phyloP scores from a whole-genome alignment of 495 filamentous ascomycete species.

The Aspergillus hancockii region DNA sequence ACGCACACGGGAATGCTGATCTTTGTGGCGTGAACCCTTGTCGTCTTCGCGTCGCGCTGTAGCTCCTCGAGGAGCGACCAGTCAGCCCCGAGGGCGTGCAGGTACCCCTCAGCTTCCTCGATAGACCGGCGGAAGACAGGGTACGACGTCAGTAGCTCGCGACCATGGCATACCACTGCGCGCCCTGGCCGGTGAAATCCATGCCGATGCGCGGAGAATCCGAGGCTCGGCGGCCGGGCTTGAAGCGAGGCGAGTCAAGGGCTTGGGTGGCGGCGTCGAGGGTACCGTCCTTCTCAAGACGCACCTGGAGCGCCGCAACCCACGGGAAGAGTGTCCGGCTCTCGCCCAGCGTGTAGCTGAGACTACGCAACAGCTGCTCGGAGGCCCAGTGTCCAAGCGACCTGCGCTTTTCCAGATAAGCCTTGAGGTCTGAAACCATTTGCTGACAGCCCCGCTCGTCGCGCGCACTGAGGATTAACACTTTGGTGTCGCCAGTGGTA shows the following conservation, averaged over 20 bases:
- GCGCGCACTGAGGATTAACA: too few relatives aligned
- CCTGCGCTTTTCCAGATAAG: too few relatives aligned
- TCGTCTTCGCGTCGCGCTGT: conserved; percentile 2
- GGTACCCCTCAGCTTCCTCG: conserved; percentile 18
- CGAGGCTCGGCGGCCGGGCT: not conserved
- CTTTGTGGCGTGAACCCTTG: conserved; percentile 17
- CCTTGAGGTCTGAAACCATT: too few relatives aligned
- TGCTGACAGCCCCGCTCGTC: too few relatives aligned
- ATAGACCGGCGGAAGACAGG: conserved; percentile 35
- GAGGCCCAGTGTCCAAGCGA: too few relatives aligned
- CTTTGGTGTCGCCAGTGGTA: too few relatives aligned
- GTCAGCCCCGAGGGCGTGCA: conserved; percentile 27
- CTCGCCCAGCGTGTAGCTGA: too few relatives aligned
- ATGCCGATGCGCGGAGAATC: conserved; percentile 52
- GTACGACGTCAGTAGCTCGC: conserved; percentile 35
- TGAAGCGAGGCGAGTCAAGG: not conserved
- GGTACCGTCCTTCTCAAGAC: too few relatives aligned
- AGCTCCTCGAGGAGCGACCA: conserved; percentile 20
- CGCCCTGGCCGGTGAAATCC: conserved; percentile 71
- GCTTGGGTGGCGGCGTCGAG: too few relatives aligned
- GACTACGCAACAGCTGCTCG: too few relatives aligned
- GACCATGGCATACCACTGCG: conserved; percentile 54
- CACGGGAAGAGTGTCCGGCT: too few relatives aligned
- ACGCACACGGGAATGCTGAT: conserved; percentile 29
- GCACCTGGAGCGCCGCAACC: too few relatives aligned